Evolutionary conservation across 257 asterid genomes (phyloP).

Genomic region (Solanum stenotomum): DNA sequence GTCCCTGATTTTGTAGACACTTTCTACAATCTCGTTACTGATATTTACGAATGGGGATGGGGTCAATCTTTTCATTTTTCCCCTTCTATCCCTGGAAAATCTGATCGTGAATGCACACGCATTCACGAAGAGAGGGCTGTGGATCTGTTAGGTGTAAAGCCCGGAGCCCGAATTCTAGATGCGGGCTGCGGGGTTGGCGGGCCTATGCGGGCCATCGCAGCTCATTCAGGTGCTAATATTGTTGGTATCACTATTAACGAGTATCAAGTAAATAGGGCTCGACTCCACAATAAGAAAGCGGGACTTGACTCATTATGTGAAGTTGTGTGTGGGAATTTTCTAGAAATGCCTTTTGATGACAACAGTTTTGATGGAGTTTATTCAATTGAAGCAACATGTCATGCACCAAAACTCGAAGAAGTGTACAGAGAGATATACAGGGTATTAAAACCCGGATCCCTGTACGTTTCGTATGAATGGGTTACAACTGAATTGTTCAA

Average conservation of each 20-base stretch:
- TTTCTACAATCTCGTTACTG: conserved; percentile 20
- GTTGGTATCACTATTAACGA: conserved; percentile 18
- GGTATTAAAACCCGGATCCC: conserved; percentile 53
- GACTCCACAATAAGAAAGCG: conserved; percentile 58
- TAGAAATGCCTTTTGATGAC: conserved; percentile 60
- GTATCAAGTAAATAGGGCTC: conserved; percentile 64
- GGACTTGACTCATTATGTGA: conserved; percentile 51
- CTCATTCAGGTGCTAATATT: conserved; percentile 60
- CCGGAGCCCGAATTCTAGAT: conserved; percentile 49
- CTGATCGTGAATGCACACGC: conserved; percentile 62
- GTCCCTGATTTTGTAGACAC: conserved; percentile 76
- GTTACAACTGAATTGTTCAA: conserved; percentile 46
- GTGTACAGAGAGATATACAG: conserved; percentile 65
- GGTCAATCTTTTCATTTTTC: conserved; percentile 76
- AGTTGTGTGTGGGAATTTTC: conserved; percentile 69
- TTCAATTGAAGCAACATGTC: conserved; percentile 72
- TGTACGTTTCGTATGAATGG: conserved; percentile 17
- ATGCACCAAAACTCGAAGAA: conserved; percentile 19
- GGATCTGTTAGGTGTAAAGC: conserved; percentile 38
- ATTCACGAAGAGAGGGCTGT: conserved; percentile 70
- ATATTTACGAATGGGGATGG: conserved; percentile 87
- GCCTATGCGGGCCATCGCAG: conserved; percentile 80
- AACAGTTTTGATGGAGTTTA: conserved; percentile 60
- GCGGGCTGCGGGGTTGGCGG: conserved; percentile 84
- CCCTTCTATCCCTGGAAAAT: conserved; percentile 51